phyloP scores from a whole-genome alignment of 306 rosid genomes.

The Castanopsis chinensis region DNA sequence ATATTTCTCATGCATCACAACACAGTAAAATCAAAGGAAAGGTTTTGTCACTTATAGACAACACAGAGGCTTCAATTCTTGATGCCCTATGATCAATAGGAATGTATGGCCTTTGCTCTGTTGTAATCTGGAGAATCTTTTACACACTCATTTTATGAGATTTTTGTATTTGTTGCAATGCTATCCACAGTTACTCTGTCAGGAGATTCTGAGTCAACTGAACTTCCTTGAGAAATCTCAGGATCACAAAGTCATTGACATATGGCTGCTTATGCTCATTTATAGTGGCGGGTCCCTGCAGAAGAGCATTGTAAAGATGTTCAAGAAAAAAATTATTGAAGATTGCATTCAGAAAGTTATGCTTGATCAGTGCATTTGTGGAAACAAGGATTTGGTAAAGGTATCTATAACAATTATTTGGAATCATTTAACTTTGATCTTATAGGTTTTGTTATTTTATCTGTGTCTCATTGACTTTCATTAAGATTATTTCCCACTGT shows the following conservation, averaged over 20 bases:
- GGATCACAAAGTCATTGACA: conserved; percentile 40
- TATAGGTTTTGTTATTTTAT: neutral
- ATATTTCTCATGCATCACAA: conserved; percentile 9
- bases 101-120: conserved; percentile 20
- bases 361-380: conserved; percentile 38
- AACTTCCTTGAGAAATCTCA: conserved; percentile 30
- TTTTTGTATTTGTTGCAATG: neutral
- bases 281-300: conserved; percentile 36
- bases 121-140: neutral
- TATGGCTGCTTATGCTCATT: conserved; percentile 37
- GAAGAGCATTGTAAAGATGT: conserved; percentile 30
- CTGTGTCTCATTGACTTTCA: neutral
- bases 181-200: conserved; percentile 28
- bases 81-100: conserved; percentile 39
- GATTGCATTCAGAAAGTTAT: conserved; percentile 33
- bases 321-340: conserved; percentile 35
- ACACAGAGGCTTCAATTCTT: conserved; percentile 34
- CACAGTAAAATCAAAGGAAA: conserved; percentile 35
- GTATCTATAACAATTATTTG: conserved; percentile 1
- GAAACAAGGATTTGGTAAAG: conserved; percentile 29
- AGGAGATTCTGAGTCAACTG: conserved; percentile 40
- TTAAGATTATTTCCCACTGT: conserved; percentile 31
- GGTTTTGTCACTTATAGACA: neutral
- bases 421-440: neutral
- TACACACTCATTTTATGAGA: neutral